Conservation (phyloP, 257 asterid genomes). For the Solanum peruvianum region DNA sequence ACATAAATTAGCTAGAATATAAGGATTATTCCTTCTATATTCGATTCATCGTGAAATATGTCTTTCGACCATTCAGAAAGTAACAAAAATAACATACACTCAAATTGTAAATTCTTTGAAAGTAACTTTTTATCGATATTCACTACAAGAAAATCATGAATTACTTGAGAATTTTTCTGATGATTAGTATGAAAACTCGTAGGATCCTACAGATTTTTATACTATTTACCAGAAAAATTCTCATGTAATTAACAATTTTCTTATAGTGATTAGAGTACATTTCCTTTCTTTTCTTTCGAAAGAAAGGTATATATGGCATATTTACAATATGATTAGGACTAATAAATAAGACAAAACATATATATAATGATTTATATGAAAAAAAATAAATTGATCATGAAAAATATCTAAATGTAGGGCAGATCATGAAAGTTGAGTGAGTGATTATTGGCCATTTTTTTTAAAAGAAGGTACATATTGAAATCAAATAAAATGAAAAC, state of each 20-base stretch:
- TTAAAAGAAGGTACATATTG: neutral
- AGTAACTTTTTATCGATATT: no score
- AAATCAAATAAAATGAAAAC: neutral
- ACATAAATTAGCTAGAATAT: neutral
- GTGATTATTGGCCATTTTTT: neutral
- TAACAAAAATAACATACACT: neutral
- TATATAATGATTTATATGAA: neutral
- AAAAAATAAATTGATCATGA: neutral
- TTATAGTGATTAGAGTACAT: neutral
- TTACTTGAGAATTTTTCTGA: rapidly evolving
- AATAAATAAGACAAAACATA: neutral
- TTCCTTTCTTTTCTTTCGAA: neutral
- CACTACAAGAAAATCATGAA: no score
- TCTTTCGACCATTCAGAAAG: neutral
- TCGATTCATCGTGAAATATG: neutral
- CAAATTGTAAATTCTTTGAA: neutral
- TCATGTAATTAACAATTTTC: no score
- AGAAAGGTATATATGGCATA: neutral
- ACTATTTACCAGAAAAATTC: no score
- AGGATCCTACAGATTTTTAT: no score
- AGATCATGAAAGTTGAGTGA: neutral
- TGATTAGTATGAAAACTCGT: no score
- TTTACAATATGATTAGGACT: neutral
- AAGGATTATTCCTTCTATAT: neutral
- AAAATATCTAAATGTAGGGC: neutral